phyloP scores from a whole-genome alignment of 768 basidiomycete genomes.

The Nidularia sp. region DNA sequence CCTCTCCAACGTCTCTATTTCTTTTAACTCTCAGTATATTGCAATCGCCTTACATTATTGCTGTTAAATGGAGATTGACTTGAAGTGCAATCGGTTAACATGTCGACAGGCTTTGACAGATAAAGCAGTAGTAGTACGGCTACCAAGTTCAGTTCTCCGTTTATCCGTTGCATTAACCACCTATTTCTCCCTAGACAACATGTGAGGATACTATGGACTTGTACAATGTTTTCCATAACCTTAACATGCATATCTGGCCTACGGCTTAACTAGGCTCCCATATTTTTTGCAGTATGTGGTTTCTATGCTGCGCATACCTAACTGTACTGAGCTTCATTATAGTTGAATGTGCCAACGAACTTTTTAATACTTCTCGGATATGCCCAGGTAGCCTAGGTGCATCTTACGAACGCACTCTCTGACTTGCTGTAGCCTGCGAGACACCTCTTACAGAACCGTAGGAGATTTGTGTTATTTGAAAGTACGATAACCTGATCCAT shows the following conservation, averaged over 20 bases:
- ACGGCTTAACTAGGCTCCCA: slow-evolving; percentile 67
- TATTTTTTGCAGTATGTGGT: slow-evolving; percentile 71
- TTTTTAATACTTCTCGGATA: slow-evolving; percentile 72
- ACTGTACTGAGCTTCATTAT: too few species aligned
- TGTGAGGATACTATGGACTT: slow-evolving; percentile 12
- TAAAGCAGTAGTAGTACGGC: slow-evolving; percentile 81
- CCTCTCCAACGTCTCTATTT: too few species aligned
- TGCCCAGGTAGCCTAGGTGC: slow-evolving; percentile 60
- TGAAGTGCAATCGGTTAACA: slow-evolving; percentile 76
- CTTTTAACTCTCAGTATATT: background rate
- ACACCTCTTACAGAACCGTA: slow-evolving; percentile 78
- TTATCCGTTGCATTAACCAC: background rate
- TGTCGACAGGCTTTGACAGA: slow-evolving; percentile 66
- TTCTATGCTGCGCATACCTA: too few species aligned
- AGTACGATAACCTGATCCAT: slow-evolving; percentile 1
- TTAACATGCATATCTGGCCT: background rate
- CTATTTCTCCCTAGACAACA: slow-evolving; percentile 16
- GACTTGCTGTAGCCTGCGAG: slow-evolving; percentile 59
- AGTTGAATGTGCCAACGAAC: slow-evolving; percentile 85
- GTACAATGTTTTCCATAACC: background rate
- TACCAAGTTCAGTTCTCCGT: background rate
- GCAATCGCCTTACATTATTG: background rate
- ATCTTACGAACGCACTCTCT: background rate
- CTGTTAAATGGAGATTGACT: slow-evolving; percentile 62
- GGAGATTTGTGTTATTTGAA: slow-evolving; percentile 10